A percentile compares a stretch with the other conserved stretches of the same genome.
These are phyloP conservation scores for Whalleya microplaca DNA, from an alignment of 2,329 filamentous ascomycete genomes.

Conservation along the genomic window DNA sequence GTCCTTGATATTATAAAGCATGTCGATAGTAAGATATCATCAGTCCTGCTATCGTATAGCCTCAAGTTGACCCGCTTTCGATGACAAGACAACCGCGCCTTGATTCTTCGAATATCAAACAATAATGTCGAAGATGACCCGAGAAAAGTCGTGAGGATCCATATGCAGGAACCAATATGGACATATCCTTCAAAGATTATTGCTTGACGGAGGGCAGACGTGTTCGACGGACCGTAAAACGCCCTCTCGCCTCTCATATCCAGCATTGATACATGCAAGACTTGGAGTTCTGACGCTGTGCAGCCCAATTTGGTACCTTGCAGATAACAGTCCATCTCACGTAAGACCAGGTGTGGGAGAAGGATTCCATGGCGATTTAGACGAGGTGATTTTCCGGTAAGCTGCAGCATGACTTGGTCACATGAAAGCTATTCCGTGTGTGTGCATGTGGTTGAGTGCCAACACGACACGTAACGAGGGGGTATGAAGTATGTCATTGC, in stretches of 20 bases:
- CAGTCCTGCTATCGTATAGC: neutral
- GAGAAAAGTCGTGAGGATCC: neutral
- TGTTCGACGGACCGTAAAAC: slow-evolving; percentile 6
- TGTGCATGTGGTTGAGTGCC: neutral
- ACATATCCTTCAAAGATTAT: slow-evolving; percentile 5
- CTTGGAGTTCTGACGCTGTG: slow-evolving; percentile 15
- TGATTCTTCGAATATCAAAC: neutral
- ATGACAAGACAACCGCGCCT: no score
- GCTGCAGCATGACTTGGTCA: slow-evolving; percentile 20
- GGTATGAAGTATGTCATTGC: neutral
- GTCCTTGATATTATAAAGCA: neutral
- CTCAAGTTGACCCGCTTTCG: neutral
- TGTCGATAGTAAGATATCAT: neutral
- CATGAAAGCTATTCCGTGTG: slow-evolving; percentile 14
- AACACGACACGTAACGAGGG: neutral
- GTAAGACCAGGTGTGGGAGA: slow-evolving; percentile 10
- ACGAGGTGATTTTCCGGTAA: slow-evolving; percentile 25
- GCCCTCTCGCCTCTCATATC: slow-evolving; percentile 5
- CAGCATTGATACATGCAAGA: neutral
- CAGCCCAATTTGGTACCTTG: slow-evolving; percentile 23
- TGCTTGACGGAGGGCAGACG: neutral
- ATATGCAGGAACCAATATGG: slow-evolving; percentile 21
- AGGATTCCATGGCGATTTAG: slow-evolving; percentile 16
- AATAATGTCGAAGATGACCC: neutral
- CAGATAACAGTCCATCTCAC: slow-evolving; percentile 20